These are phyloP conservation scores for Bimuria novae-zelandiae DNA, from an alignment of 2,329 filamentous ascomycete genomes.

Conservation along the genomic window DNA sequence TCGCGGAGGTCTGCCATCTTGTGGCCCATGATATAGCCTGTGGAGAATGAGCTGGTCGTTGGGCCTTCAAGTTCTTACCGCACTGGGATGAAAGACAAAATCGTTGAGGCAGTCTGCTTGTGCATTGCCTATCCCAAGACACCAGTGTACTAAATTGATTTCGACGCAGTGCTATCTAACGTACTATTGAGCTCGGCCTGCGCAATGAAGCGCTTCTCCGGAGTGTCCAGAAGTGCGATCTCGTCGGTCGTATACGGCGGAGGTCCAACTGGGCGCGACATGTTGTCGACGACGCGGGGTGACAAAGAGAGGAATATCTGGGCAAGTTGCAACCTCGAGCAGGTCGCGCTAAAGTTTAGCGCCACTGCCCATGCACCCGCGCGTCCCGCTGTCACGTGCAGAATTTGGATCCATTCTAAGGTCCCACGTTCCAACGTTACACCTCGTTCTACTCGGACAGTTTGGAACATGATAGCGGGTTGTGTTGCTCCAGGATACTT, in stretches of 20 bases:
- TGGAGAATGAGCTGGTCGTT: neutral
- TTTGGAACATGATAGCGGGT: neutral
- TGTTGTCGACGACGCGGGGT: constrained; percentile 5
- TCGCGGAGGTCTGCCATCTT: constrained; percentile 12
- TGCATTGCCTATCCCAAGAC: constrained; percentile 11
- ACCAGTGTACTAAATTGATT: neutral
- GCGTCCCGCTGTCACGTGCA: constrained; percentile 1
- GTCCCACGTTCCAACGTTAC: too few relatives aligned
- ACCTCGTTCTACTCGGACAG: neutral
- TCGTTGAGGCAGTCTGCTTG: neutral
- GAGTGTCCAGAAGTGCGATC: constrained; percentile 29
- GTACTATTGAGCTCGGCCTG: constrained; percentile 33
- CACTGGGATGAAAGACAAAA: too few relatives aligned
- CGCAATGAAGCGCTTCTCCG: constrained; percentile 25
- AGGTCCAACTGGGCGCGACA: constrained; percentile 26
- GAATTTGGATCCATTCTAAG: too few relatives aligned
- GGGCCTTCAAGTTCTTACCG: too few relatives aligned
- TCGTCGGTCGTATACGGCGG: constrained; percentile 33
- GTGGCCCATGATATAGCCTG: constrained; percentile 12
- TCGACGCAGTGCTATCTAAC: constrained; percentile 16
- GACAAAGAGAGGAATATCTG: neutral
- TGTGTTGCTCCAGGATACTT: too few relatives aligned
- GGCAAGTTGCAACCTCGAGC: too few relatives aligned
- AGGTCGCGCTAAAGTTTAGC: neutral
- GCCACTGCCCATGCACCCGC: too few relatives aligned